These are phyloP conservation scores for Phytophthora agathidicida DNA, from an alignment of 352 stramenopile species.

Conservation along the genomic window DNA sequence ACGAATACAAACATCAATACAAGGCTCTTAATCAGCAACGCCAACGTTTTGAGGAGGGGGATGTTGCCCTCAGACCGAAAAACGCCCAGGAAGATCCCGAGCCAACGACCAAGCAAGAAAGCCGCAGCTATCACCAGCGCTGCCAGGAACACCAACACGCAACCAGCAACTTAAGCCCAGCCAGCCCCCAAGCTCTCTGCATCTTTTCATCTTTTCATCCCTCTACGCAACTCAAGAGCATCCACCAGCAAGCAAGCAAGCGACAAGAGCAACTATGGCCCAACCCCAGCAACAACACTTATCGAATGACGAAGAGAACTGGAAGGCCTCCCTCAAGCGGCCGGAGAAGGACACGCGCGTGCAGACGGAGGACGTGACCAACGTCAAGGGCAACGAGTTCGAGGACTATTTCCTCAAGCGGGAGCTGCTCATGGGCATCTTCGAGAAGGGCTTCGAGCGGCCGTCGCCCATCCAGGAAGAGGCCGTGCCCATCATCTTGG, in stretches of 20 bases:
- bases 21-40: conserved; percentile 16
- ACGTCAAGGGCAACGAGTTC: conserved; percentile 99
- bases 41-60: conserved; percentile 13
- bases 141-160: conserved; percentile 10
- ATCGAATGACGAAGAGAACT: conserved; percentile 54
- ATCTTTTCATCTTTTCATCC: conserved; percentile 30
- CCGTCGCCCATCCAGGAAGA: conserved; percentile 99
- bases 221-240: too few species aligned
- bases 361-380: conserved; percentile 97
- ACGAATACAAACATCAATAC: neutral
- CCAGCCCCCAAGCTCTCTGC: conserved; percentile 6
- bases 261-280: conserved; percentile 24
- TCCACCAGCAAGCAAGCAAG: too few species aligned
- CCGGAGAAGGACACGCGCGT: conserved; percentile 89
- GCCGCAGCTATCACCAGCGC: conserved; percentile 4
- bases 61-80: conserved; percentile 21
- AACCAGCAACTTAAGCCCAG: conserved; percentile 1
- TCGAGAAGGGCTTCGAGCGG: conserved; percentile 99
- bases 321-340: conserved; percentile 80
- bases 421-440: conserved; percentile 99
- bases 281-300: conserved; percentile 28
- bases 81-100: conserved; percentile 33
- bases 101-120: too few species aligned
- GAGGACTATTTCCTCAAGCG: conserved; percentile 99
- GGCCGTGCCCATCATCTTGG: conserved; percentile 98